These are phyloP conservation scores for Stromatinia cepivora DNA, from an alignment of 2,329 filamentous ascomycete species.

Conservation along the genomic window DNA sequence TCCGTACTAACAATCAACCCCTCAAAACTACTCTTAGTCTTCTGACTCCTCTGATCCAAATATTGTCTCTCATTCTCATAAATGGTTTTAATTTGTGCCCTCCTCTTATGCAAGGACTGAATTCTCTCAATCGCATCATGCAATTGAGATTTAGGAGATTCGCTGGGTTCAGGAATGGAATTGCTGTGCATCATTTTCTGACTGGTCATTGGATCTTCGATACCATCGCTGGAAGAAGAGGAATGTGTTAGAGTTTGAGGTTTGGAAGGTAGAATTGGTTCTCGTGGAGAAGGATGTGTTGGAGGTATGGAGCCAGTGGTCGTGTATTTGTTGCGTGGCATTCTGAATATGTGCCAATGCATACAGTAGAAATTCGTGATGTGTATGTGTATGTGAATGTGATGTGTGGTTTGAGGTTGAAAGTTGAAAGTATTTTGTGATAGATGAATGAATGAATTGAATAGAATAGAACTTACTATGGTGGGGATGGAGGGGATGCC, in stretches of 20 bases:
- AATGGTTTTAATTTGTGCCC: conserved; percentile 13
- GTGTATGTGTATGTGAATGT: background rate
- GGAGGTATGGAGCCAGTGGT: background rate
- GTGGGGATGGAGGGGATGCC: conserved; percentile 23
- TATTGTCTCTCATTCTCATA: conserved; percentile 23
- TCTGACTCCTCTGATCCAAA: conserved; percentile 22
- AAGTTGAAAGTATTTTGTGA: background rate
- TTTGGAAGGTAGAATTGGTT: conserved; percentile 9
- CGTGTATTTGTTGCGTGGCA: conserved; percentile 23
- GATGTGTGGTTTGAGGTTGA: background rate
- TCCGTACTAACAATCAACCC: conserved; percentile 23
- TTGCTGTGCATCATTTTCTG: conserved; percentile 16
- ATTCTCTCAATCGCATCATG: conserved; percentile 24
- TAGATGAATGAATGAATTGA: background rate
- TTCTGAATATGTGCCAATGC: conserved; percentile 16
- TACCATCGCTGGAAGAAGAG: conserved; percentile 12
- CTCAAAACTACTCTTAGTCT: conserved; percentile 23
- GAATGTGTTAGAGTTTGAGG: conserved; percentile 14
- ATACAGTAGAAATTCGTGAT: background rate
- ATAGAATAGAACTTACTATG: conserved; percentile 18
- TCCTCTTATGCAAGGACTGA: conserved; percentile 21
- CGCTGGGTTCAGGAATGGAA: conserved; percentile 20
- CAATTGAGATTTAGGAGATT: conserved; percentile 18
- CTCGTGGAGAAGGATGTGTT: conserved; percentile 5
- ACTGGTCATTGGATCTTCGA: conserved; percentile 13